Base-by-base conservation (phyloP, 352 stramenopile genomes). In the Globisporangium orthogonon region DNA sequence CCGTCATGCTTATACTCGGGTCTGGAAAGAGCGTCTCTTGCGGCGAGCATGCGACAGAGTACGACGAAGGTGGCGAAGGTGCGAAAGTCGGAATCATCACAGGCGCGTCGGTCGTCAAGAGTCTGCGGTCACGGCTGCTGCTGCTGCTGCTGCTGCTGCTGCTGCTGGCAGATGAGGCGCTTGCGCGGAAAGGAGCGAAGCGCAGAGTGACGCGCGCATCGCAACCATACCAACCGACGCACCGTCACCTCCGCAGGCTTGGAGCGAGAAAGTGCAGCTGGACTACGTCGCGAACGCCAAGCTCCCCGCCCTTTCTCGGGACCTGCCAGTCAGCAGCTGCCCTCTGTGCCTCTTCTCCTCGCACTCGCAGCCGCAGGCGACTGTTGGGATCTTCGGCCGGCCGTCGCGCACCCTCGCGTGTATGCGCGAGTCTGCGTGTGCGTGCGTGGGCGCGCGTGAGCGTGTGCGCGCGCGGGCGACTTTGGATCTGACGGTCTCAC, bases 251-350 rank as follows among this genome's bases (percentile, higher is more conserved):
- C 17, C 7, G 6, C 31, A 15, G 44, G 7, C n/a, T 11, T 18
- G 18, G 7, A 13, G 23, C 29, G 58, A 64, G 58, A 64, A 64
- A 64, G 58, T 64, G 39, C 58, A n/a, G n/a, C 7, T 51, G 46
- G 4, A 9, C 2, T 23, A 4, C 39, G 18, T 40, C 28, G 47
- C 7, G 6, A 7, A 37, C 37, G 23, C 23, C 23, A 23, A 23
- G 23, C 23, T 23, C 23, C 23, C 23, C 11, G 35, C 2, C 7
- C 35, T 40, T 40, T 40, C 35, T 40, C 10, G 35, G 31, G 31
- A 37, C 31, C 35, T 40, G 35, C 35, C 10, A 23, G 23, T 23
- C 23, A 14, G 2, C 35, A 40, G 35, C 35, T 14, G 7, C 35
- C 2, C 35, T 40, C 7, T 2, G 14, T 14, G 35, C 5, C 33